Evolutionary conservation across 2,329 filamentous ascomycete species (phyloP).

Genomic region (Talaromyces amestolkiae): DNA sequence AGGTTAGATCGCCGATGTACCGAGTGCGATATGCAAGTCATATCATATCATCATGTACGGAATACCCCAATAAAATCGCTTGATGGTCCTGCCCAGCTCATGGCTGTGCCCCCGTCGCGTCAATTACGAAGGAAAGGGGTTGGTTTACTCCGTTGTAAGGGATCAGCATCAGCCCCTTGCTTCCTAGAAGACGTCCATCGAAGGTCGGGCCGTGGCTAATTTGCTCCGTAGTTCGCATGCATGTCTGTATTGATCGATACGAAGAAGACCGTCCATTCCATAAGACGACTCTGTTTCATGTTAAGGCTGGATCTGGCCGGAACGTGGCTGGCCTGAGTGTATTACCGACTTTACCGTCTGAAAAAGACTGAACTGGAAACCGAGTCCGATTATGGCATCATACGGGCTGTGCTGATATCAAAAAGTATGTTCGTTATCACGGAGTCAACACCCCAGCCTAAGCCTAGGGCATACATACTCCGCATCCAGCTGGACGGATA

Average conservation of each 20-base stretch:
- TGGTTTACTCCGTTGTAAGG: neutral
- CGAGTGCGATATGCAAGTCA: neutral
- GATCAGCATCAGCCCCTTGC: conserved; percentile 8
- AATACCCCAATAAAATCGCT: neutral
- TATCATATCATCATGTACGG: neutral
- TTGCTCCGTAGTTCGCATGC: neutral
- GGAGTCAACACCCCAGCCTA: neutral
- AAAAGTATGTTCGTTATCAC: neutral
- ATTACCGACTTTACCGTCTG: neutral
- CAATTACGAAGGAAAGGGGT: neutral
- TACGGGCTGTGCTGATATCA: neutral
- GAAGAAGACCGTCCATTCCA: neutral
- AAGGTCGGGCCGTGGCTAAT: neutral
- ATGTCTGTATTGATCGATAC: neutral
- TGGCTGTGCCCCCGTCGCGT: neutral
- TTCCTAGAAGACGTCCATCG: conserved; percentile 5
- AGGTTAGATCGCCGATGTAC: neutral
- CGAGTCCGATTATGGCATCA: neutral
- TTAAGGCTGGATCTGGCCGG: neutral
- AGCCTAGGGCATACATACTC: neutral
- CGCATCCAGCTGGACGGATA: conserved; percentile 10
- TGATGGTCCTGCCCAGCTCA: neutral
- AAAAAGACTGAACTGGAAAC: neutral
- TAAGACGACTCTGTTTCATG: neutral
- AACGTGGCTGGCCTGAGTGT: neutral